These are phyloP conservation scores for Boletus smithii DNA, from an alignment of 1,284 basidiomycete species.

Conservation along the genomic window DNA sequence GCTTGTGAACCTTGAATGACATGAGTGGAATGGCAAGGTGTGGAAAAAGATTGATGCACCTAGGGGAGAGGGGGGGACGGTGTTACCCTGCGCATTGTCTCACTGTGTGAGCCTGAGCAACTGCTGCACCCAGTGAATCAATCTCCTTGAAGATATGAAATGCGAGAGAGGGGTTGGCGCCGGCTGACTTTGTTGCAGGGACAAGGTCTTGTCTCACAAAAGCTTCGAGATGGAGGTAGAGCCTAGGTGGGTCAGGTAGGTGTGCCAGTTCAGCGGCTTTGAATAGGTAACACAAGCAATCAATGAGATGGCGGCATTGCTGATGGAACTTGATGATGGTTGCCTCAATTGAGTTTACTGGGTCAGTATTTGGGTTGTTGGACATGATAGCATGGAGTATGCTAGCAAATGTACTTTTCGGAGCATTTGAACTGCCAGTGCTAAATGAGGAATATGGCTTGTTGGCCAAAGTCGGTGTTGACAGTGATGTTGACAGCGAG, in stretches of 20 bases:
- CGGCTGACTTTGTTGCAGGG: conserved; percentile 31
- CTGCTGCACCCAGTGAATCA: conserved; percentile 50
- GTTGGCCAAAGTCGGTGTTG: conserved; percentile 73
- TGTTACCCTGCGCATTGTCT: conserved; percentile 61
- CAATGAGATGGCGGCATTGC: conserved; percentile 62
- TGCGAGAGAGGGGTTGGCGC: conserved; percentile 43
- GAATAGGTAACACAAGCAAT: conserved; percentile 57
- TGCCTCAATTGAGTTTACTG: conserved; percentile 57
- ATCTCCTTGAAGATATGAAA: conserved; percentile 61
- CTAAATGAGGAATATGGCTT: conserved; percentile 70
- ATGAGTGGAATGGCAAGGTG: conserved; percentile 1
- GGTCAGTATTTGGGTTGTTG: conserved; percentile 59
- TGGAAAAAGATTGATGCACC: conserved; percentile 35
- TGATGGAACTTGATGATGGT: conserved; percentile 66
- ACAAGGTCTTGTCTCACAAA: conserved; percentile 57
- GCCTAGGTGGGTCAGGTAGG: conserved; percentile 39
- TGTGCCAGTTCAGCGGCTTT: conserved; percentile 43
- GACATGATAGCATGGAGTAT: conserved; percentile 65
- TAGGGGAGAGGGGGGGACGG: conserved; percentile 51
- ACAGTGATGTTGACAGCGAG: conserved; percentile 67
- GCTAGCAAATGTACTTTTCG: conserved; percentile 68
- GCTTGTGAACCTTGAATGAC: conserved; percentile 37
- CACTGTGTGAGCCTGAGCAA: conserved; percentile 52
- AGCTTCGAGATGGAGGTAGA: conserved; percentile 47
- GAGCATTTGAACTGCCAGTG: conserved; percentile 76